Conservation (phyloP, 208 protist genomes). For the Trypanosoma congolense region DNA sequence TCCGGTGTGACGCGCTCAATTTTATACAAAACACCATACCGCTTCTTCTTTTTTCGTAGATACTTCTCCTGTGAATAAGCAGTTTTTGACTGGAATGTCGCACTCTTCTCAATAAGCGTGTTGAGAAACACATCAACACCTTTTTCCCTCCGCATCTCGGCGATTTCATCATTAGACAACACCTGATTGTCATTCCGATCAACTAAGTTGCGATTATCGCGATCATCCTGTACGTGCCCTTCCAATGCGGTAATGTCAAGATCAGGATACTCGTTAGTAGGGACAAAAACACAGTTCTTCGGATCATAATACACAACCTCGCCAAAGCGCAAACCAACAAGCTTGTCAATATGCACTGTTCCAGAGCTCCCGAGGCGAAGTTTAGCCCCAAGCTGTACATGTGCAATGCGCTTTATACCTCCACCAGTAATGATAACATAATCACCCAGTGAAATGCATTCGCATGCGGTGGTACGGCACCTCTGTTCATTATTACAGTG, state of each 20-base stretch:
- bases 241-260: conserved; percentile 68
- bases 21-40: conserved; percentile 85
- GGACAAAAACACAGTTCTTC: conserved; percentile 42
- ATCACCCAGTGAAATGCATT: conserved; percentile 64
- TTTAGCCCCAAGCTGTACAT: conserved; percentile 46
- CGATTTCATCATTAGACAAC: conserved; percentile 74
- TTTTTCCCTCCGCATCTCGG: conserved; percentile 62
- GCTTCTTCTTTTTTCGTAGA: conserved; percentile 87
- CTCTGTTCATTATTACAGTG: neutral
- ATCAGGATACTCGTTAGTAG: conserved; percentile 78
- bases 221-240: conserved; percentile 9
- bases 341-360: conserved; percentile 47
- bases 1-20: conserved; percentile 68
- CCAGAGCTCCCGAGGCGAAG: conserved; percentile 68
- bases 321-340: conserved; percentile 79
- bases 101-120: conserved; percentile 77
- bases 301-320: conserved; percentile 68
- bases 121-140: conserved; percentile 72
- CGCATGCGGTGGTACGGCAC: neutral
- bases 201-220: conserved; percentile 79
- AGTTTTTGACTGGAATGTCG: conserved; percentile 85
- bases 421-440: conserved; percentile 82
- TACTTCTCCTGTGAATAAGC: conserved; percentile 91
- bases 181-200: conserved; percentile 79
- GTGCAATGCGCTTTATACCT: conserved; percentile 54